Evolutionary conservation across 2,329 filamentous ascomycete genomes (phyloP).

Genomic region (Beauveria rudraprayagi): DNA sequence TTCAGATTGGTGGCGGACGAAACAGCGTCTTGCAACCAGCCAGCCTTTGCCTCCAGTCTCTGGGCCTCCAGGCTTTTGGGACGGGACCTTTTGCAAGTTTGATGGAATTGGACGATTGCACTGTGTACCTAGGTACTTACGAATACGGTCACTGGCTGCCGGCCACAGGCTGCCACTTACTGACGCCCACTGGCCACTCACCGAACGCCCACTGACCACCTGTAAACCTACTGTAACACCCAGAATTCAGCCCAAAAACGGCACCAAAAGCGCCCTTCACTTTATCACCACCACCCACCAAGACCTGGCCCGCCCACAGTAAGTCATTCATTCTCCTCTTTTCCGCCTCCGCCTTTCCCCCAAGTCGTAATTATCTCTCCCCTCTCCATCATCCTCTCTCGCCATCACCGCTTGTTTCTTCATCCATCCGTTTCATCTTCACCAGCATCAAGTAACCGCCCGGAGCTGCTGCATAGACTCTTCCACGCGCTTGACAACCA

Average conservation of each 20-base stretch:
- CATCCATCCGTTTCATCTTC: not conserved
- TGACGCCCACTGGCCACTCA: not conserved
- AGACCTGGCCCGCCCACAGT: not conserved
- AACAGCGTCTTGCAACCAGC: not conserved
- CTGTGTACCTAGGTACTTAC: not conserved
- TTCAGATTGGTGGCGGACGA: not conserved
- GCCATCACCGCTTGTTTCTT: conserved; percentile 7
- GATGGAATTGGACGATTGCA: not conserved
- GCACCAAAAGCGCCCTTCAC: not conserved
- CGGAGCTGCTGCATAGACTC: not conserved
- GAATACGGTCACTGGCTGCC: too few relatives aligned
- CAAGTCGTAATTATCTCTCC: not conserved
- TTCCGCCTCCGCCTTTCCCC: conserved; percentile 9
- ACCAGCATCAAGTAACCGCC: not conserved
- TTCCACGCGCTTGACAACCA: not conserved
- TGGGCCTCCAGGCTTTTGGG: too few relatives aligned
- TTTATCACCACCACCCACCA: not conserved
- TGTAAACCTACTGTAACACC: too few relatives aligned
- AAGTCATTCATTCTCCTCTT: conserved; percentile 5
- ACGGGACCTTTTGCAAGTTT: too few relatives aligned
- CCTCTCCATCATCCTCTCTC: conserved; percentile 4
- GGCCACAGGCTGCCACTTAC: not conserved
- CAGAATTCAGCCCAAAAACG: too few relatives aligned
- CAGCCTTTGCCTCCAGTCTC: not conserved
- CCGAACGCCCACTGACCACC: too few relatives aligned